Evolutionary conservation across 352 stramenopile genomes (phyloP).

Genomic region (Blastocystis sp.): DNA sequence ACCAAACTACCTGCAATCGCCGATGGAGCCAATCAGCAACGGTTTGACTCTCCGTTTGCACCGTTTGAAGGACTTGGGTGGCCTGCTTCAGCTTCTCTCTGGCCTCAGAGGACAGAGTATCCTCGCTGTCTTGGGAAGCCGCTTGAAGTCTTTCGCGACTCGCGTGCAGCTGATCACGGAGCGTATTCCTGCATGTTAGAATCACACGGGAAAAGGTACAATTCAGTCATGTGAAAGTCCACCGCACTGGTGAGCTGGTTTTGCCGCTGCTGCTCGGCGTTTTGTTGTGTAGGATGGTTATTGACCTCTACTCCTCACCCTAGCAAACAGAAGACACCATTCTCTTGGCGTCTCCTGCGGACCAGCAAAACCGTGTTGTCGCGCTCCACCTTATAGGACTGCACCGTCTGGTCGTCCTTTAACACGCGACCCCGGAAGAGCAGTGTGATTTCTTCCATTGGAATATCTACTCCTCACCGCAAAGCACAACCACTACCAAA

Average conservation of each 20-base stretch:
- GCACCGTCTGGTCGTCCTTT: constrained; percentile 51
- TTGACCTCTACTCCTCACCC: neutral
- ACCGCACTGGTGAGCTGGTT: neutral
- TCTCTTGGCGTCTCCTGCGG: neutral
- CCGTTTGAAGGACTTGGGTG: neutral
- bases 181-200: neutral
- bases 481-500: neutral
- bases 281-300: neutral
- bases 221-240: neutral
- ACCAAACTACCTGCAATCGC: no score
- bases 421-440: constrained; percentile 38
- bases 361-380: constrained; percentile 48
- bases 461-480: constrained; percentile 10
- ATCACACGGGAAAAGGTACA: neutral
- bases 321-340: neutral
- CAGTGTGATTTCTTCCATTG: neutral
- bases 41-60: neutral
- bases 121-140: neutral
- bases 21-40: no score
- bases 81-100: neutral
- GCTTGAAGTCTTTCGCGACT: neutral
- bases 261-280: neutral
- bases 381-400: constrained; percentile 6
- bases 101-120: neutral
- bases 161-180: neutral